Percentiles rank a stretch among this genome's conserved stretches.
Evolutionary conservation across 768 basidiomycete genomes (phyloP).

Genomic region (Boletus speciosus): DNA sequence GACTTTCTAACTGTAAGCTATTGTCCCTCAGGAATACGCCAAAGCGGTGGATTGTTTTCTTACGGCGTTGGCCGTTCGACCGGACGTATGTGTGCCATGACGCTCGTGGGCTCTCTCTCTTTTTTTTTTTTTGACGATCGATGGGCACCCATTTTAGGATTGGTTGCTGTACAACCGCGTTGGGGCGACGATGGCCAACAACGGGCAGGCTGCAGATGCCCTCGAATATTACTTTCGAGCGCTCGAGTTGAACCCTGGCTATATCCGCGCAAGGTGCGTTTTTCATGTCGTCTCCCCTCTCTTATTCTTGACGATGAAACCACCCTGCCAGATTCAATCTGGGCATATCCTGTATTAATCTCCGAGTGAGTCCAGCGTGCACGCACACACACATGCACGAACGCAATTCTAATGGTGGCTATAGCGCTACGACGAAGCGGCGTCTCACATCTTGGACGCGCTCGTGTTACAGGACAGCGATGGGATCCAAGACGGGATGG

Average conservation of each 20-base stretch:
- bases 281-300: background rate
- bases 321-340: constrained; percentile 72
- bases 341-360: constrained; percentile 88
- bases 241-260: constrained; percentile 81
- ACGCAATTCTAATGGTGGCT: background rate
- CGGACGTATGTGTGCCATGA: constrained; percentile 56
- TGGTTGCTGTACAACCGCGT: constrained; percentile 92
- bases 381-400: background rate
- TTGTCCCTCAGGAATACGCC: constrained; percentile 63
- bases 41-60: constrained; percentile 95
- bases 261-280: constrained; percentile 79
- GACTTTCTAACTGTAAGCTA: background rate
- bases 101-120: background rate
- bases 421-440: constrained; percentile 84
- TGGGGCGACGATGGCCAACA: constrained; percentile 93
- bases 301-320: background rate
- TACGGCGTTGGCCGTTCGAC: constrained; percentile 81
- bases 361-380: constrained; percentile 50
- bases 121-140: constrained; percentile 7
- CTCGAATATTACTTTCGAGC: constrained; percentile 83
- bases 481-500: constrained; percentile 46
- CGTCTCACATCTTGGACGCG: constrained; percentile 84
- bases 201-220: constrained; percentile 74
- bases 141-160: constrained; percentile 49
- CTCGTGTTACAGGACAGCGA: constrained; percentile 87